These are phyloP conservation scores for Anisodus acutangulus DNA, from an alignment of 257 asterid genomes.

Conservation along the genomic window DNA sequence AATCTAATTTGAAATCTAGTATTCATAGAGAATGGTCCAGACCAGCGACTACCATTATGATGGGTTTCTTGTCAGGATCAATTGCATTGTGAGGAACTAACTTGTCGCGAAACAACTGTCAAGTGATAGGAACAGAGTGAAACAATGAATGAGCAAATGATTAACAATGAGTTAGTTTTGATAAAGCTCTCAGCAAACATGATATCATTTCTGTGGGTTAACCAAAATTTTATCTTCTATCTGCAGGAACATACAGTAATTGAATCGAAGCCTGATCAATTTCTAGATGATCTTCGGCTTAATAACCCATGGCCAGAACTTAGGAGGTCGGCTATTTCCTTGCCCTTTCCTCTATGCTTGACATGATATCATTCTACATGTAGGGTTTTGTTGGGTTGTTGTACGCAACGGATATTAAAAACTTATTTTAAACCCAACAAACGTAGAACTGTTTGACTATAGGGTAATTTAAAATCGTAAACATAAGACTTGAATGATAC, in stretches of 20 bases:
- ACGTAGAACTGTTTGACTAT: no score
- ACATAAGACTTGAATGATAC: no score
- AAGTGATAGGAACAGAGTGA: slow-evolving; percentile 1
- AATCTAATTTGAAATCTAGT: neutral
- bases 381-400: no score
- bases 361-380: neutral
- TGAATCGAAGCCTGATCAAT: slow-evolving; percentile 97
- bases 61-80: neutral
- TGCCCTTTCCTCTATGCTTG: slow-evolving; percentile 25
- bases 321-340: slow-evolving; percentile 57
- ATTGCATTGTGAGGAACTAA: slow-evolving; percentile 3
- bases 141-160: neutral
- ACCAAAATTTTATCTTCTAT: slow-evolving; percentile 35
- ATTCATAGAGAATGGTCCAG: neutral
- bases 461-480: no score
- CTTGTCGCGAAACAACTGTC: neutral
- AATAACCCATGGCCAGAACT: slow-evolving; percentile 98
- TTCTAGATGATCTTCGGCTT: slow-evolving; percentile 88
- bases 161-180: neutral
- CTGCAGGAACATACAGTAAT: slow-evolving; percentile 91
- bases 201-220: neutral
- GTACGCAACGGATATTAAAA: no score
- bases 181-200: slow-evolving; percentile 13
- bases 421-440: no score
- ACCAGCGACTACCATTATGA: neutral